Base-by-base conservation (phyloP, 371 early-diverging fungal genomes). In the Mortierella sp. region DNA sequence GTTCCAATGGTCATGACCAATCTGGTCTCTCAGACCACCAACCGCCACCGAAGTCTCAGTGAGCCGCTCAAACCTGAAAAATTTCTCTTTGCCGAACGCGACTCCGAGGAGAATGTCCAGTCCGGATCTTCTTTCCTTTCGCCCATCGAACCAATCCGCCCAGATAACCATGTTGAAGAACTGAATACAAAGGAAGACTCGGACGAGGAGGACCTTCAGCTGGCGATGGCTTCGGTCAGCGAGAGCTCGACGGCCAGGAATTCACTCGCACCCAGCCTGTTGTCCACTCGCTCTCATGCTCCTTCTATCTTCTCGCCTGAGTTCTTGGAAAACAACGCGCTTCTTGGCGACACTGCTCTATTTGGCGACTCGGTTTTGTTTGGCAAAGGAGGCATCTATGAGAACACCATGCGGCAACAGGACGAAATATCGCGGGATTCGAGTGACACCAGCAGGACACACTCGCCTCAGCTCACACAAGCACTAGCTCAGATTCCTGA, bases 1-100 rank as follows among this genome's bases (percentile, higher is more conserved):
- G 88, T 89, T 3, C 90, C 90, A 11, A 75, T 88, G 77, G 79
- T 88, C 79, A 78, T 88, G 77, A 55, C 76, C 58, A 81, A 73
- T 16, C 71, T 84, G 8, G 78, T 81, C 50, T 80, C 87, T 7
- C 78, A 78, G 73, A 77, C 76, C 11, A 47, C 88, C 28, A 60
- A 80, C 68, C 88, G 80, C 34, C 86, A 82, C 63, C 79, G 88
- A n/a, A 86, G 80, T 54, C 76, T 80, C 21, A 85, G 86, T 42
- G 86, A 82, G 48, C 86, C 85, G 0, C 78, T 83, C 47, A 81
- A 80, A 28, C 80, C 86, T 2, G 86, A 86, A 50, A 82, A 82
- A 73, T 86, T 80, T 55, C 13, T 77, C 50, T 79, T 80, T 71
- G 26, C 78, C 19, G 76, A 78, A 1, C 76, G 42, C 38, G 85